Evolutionary conservation across 495 filamentous ascomycete genomes (phyloP).

Genomic region (Neurospora sp.): DNA sequence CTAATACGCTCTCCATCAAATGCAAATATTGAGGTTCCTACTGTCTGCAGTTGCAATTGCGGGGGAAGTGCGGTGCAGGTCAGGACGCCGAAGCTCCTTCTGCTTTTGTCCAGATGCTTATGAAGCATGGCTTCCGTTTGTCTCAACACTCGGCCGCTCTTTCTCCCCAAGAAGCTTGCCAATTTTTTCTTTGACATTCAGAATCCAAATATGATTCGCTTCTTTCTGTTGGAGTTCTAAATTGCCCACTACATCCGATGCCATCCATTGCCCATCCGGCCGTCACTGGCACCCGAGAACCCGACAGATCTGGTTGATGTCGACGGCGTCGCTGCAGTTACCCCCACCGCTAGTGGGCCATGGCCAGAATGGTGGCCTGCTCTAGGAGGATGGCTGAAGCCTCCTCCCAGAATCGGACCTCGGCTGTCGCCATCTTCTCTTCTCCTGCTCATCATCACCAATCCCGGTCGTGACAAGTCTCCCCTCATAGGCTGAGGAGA

Average conservation of each 20-base stretch:
- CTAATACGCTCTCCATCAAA: no score
- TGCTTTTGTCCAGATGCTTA: background rate
- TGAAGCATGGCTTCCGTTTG: background rate
- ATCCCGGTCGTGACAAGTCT: background rate
- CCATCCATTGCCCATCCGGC: background rate
- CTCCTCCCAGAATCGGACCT: background rate
- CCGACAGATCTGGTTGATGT: background rate
- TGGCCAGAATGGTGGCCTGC: background rate
- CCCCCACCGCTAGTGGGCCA: background rate
- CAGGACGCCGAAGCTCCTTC: background rate
- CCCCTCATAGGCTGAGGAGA: conserved; percentile 1
- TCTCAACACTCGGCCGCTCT: background rate
- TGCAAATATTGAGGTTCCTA: no score
- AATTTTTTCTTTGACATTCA: background rate
- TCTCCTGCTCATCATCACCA: background rate
- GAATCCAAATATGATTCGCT: background rate
- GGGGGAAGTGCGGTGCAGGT: background rate
- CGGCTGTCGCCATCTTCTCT: background rate
- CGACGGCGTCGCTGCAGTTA: background rate
- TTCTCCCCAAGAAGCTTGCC: background rate
- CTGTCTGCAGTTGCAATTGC: background rate
- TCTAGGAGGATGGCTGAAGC: background rate
- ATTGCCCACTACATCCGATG: background rate
- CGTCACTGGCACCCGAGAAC: background rate
- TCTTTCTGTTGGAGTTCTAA: background rate